Evolutionary conservation across 2,329 filamentous ascomycete species (phyloP).

Genomic region (Fusarium virguliforme): DNA sequence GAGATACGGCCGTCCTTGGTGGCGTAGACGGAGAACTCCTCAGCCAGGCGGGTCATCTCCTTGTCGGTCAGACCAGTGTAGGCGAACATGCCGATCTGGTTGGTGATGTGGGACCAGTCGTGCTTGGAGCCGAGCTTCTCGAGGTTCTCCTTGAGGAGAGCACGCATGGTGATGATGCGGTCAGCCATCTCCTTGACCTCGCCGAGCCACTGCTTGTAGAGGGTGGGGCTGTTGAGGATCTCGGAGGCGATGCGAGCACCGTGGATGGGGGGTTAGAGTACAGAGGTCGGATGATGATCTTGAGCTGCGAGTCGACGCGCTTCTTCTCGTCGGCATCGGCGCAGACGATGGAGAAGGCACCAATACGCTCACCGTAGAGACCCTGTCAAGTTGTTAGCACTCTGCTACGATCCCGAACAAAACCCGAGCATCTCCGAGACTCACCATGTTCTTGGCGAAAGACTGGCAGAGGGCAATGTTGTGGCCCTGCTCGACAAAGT

Average conservation of each 20-base stretch:
- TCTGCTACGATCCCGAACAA: neutral
- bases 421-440: slow-evolving; percentile 40
- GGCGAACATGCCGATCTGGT: slow-evolving; percentile 99
- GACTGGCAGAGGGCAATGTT: slow-evolving; percentile 90
- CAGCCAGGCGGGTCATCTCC: slow-evolving; percentile 92
- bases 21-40: slow-evolving; percentile 98
- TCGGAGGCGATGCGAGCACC: slow-evolving; percentile 93
- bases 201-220: slow-evolving; percentile 94
- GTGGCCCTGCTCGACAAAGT: slow-evolving; percentile 95
- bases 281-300: slow-evolving; percentile 95
- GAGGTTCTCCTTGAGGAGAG: slow-evolving; percentile 93
- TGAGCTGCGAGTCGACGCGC: slow-evolving; percentile 96
- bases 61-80: slow-evolving; percentile 94
- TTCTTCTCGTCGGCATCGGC: slow-evolving; percentile 91
- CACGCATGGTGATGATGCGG: slow-evolving; percentile 98
- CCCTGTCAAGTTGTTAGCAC: slow-evolving; percentile 68
- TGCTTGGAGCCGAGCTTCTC: slow-evolving; percentile 96
- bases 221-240: slow-evolving; percentile 87
- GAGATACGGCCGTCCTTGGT: slow-evolving; percentile 93
- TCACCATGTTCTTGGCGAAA: slow-evolving; percentile 99
- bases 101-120: slow-evolving; percentile 99
- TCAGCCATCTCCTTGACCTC: slow-evolving; percentile 99
- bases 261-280: slow-evolving; percentile 99
- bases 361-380: slow-evolving; percentile 98
- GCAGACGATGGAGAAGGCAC: slow-evolving; percentile 94